phyloP scores from a whole-genome alignment of 2,329 filamentous ascomycete species.

The Chaetomium globosum region DNA sequence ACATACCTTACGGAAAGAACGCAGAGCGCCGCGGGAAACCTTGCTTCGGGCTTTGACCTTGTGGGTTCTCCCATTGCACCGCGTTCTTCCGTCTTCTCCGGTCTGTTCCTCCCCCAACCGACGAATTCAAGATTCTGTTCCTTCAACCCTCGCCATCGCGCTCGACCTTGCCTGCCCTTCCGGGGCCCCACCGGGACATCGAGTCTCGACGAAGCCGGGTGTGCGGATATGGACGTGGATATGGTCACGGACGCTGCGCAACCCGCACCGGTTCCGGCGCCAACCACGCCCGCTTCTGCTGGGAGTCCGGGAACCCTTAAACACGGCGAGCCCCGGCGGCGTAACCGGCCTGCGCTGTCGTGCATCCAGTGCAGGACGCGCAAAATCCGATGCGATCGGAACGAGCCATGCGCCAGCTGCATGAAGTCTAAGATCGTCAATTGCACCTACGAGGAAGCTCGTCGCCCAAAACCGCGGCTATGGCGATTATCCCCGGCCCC shows the following conservation, averaged over 20 bases:
- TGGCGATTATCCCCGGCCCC: constrained; percentile 35
- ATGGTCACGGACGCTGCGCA: constrained; percentile 26
- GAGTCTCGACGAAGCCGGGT: constrained; percentile 12
- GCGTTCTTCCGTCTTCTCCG: neutral
- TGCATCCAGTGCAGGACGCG: constrained; percentile 61
- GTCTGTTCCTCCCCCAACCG: neutral
- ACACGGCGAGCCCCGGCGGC: constrained; percentile 34
- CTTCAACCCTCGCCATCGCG: constrained; percentile 5
- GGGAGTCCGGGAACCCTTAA: constrained; percentile 26
- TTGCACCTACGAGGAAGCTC: constrained; percentile 54
- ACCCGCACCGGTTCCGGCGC: constrained; percentile 17
- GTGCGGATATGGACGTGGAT: constrained; percentile 30
- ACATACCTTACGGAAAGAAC: neutral
- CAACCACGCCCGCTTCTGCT: constrained; percentile 20
- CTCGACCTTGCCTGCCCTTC: neutral
- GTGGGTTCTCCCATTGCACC: neutral
- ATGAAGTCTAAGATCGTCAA: constrained; percentile 56
- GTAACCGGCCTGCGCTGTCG: constrained; percentile 48
- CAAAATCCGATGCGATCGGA: constrained; percentile 65
- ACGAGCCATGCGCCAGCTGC: constrained; percentile 62
- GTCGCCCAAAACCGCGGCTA: constrained; percentile 39
- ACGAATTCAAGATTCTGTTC: neutral
- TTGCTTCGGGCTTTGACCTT: neutral
- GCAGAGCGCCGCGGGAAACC: neutral
- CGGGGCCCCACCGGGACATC: constrained; percentile 14